These are phyloP conservation scores for Phalaenopsis hybrid DNA, from an alignment of 116 monocot genomes.

Conservation along the genomic window DNA sequence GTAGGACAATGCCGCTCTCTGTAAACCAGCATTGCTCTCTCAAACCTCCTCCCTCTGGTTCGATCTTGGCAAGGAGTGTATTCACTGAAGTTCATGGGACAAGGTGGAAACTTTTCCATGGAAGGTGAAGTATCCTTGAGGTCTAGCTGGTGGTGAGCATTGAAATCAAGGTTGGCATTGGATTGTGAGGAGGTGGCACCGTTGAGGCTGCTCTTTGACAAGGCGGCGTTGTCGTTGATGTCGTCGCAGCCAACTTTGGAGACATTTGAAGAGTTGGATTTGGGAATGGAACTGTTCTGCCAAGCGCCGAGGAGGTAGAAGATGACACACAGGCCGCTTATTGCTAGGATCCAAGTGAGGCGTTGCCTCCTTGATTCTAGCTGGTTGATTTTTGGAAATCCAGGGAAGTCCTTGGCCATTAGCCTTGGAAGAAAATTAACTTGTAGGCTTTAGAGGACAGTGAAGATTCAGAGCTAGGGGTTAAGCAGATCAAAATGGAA, in stretches of 20 bases:
- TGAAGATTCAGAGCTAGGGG: background rate
- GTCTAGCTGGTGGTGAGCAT: slow-evolving; percentile 37
- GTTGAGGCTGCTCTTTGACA: background rate
- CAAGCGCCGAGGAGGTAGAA: slow-evolving; percentile 83
- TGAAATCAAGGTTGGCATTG: slow-evolving; percentile 28
- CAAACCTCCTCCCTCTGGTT: slow-evolving; percentile 40
- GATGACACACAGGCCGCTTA: slow-evolving; percentile 60
- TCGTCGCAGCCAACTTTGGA: background rate
- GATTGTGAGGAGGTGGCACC: background rate
- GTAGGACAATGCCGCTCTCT: slow-evolving; percentile 76
- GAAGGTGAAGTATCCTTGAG: slow-evolving; percentile 15
- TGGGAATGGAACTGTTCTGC: slow-evolving; percentile 25
- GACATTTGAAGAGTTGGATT: slow-evolving; percentile 1
- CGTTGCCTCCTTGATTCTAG: slow-evolving; percentile 35
- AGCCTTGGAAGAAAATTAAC: slow-evolving; percentile 5
- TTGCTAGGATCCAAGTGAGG: slow-evolving; percentile 36
- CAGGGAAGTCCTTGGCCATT: slow-evolving; percentile 63
- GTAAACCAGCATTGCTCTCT: slow-evolving; percentile 56
- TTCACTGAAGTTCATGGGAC: slow-evolving; percentile 61
- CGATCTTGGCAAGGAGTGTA: slow-evolving; percentile 91
- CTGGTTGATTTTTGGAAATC: slow-evolving; percentile 35
- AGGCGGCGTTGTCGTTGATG: background rate
- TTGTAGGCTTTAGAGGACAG: background rate
- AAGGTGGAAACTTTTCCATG: slow-evolving; percentile 37
- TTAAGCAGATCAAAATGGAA: background rate